Conservation (phyloP, 2,329 filamentous ascomycete species). For the Paracorniculantispora psalliotae region DNA sequence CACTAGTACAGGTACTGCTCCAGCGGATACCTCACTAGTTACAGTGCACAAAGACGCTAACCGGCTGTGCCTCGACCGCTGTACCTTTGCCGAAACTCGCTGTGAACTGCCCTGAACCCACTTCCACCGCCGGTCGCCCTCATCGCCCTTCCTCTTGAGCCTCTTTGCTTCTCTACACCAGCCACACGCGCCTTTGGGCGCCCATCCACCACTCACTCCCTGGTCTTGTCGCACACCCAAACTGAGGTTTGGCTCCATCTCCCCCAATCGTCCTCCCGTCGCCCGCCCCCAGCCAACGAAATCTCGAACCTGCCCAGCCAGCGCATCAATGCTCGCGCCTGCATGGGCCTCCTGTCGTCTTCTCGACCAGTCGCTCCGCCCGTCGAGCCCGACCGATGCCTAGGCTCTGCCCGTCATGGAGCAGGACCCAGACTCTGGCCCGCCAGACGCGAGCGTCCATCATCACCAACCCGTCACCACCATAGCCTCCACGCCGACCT, state of each 20-base stretch:
- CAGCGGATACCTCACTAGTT: no score
- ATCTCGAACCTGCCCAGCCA: constrained; percentile 9
- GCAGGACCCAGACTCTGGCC: constrained; percentile 24
- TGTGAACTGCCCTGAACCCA: no score
- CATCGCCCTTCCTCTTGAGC: no score
- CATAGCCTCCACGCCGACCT: constrained; percentile 14
- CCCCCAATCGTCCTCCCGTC: constrained; percentile 13
- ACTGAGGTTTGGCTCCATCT: constrained; percentile 13
- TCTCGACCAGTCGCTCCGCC: constrained; percentile 37
- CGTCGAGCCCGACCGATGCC: constrained; percentile 40
- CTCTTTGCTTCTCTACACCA: constrained; percentile 1
- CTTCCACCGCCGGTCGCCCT: no score
- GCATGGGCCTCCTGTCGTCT: constrained; percentile 36
- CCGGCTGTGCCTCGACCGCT: no score
- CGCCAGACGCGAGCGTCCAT: constrained; percentile 16
- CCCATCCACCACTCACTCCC: constrained; percentile 1
- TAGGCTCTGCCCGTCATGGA: constrained; percentile 42
- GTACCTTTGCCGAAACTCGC: no score
- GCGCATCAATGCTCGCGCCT: constrained; percentile 21
- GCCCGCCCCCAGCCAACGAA: constrained; percentile 5
- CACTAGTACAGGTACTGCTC: no score
- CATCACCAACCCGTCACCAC: constrained; percentile 18
- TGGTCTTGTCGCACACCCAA: constrained; percentile 10
- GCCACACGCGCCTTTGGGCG: constrained; percentile 2
- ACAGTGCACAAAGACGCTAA: no score